Evolutionary conservation across 306 rosid species (phyloP).

Genomic region (Oemleria cerasiformis): DNA sequence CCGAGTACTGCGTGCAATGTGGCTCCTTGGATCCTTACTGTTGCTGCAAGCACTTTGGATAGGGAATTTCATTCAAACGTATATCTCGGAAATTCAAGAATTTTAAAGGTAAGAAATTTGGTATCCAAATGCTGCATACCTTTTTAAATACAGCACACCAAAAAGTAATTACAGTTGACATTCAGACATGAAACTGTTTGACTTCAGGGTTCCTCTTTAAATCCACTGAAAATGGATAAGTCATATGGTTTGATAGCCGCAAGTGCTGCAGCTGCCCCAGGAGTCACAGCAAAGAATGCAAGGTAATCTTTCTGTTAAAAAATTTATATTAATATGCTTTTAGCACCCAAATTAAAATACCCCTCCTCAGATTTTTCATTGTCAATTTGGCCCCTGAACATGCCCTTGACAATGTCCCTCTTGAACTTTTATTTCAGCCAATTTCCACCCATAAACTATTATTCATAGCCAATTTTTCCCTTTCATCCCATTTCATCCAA

Average conservation of each 20-base stretch:
- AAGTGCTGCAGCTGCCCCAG: conserved; percentile 54
- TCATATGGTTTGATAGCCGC: conserved; percentile 48
- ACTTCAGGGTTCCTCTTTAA: conserved; percentile 60
- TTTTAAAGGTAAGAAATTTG: conserved; percentile 46
- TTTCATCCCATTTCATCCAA: too few relatives aligned
- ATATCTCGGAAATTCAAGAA: conserved; percentile 53
- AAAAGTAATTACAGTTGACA: neutral
- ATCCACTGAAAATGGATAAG: conserved; percentile 52
- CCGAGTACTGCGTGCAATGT: conserved; percentile 63
- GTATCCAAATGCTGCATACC: neutral
- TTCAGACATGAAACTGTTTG: neutral
- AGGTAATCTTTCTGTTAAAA: conserved; percentile 38
- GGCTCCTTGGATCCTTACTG: conserved; percentile 81
- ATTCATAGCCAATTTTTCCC: too few relatives aligned
- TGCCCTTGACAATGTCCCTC: too few relatives aligned
- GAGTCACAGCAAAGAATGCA: conserved; percentile 48
- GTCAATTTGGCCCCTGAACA: too few relatives aligned
- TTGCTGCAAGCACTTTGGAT: conserved; percentile 64
- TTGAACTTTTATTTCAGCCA: too few relatives aligned
- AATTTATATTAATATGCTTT: neutral
- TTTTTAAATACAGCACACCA: neutral
- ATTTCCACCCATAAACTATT: too few relatives aligned
- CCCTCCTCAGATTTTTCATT: neutral
- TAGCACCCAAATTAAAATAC: neutral
- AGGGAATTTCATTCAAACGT: conserved; percentile 58